A percentile compares a stretch with the other conserved stretches of the same genome.
Conservation (phyloP, 2,329 filamentous ascomycete species). For the Lachnellula cervina region DNA sequence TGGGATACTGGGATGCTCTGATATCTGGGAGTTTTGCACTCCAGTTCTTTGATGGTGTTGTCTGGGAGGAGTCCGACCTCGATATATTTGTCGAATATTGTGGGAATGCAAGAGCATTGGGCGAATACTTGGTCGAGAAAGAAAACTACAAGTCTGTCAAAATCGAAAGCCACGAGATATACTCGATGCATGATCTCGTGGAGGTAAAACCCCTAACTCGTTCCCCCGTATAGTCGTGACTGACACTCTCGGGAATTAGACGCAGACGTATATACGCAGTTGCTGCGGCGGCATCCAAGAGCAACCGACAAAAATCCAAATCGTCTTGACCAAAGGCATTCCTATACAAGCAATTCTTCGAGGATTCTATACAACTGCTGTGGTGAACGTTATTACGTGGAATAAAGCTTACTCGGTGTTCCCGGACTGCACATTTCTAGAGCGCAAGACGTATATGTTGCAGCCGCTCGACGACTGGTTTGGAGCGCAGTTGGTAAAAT, state of each 20-base stretch:
- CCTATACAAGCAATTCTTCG: slow-evolving; percentile 1
- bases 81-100: slow-evolving; percentile 5
- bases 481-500: neutral
- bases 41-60: slow-evolving; percentile 8
- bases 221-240: neutral
- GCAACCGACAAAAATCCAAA: neutral
- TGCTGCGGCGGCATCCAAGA: neutral
- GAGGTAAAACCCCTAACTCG: neutral
- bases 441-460: neutral
- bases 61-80: slow-evolving; percentile 11
- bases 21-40: slow-evolving; percentile 3
- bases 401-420: slow-evolving; percentile 11
- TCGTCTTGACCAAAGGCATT: neutral
- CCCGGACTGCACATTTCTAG: slow-evolving; percentile 3
- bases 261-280: neutral
- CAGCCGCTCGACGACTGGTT: neutral
- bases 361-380: slow-evolving; percentile 2
- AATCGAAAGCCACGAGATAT: neutral
- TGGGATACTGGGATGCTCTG: slow-evolving; percentile 1
- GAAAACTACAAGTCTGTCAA: neutral
- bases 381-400: slow-evolving; percentile 7
- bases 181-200: neutral
- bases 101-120: neutral
- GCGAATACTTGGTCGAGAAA: neutral
- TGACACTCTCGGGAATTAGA: neutral